A percentile compares a stretch with the other conserved stretches of the same genome.
phyloP scores from a whole-genome alignment of 2,329 filamentous ascomycete species.

The Amphichorda felina region DNA sequence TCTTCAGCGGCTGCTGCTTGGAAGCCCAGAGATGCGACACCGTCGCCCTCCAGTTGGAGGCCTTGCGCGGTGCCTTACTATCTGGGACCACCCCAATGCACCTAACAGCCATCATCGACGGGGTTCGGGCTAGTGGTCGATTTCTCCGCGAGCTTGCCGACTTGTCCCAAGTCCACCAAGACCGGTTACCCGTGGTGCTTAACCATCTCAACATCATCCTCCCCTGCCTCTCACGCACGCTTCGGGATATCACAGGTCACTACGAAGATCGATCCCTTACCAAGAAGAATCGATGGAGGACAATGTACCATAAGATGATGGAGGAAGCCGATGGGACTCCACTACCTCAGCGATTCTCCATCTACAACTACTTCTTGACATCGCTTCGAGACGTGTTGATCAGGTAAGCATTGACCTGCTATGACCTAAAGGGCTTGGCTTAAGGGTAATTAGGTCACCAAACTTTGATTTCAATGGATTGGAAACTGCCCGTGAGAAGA shows the following conservation, averaged over 20 bases:
- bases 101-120: conserved; percentile 33
- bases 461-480: conserved; percentile 44
- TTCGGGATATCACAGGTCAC: conserved; percentile 39
- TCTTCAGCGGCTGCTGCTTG: conserved; percentile 39
- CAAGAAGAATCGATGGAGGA: conserved; percentile 40
- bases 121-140: conserved; percentile 29
- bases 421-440: conserved; percentile 4
- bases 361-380: conserved; percentile 43
- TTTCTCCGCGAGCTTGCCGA: conserved; percentile 43
- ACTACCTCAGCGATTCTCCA: conserved; percentile 38
- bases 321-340: conserved; percentile 37
- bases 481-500: conserved; percentile 32
- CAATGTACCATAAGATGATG: conserved; percentile 45
- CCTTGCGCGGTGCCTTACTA: conserved; percentile 29
- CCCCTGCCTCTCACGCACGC: conserved; percentile 38
- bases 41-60: conserved; percentile 33
- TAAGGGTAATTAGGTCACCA: conserved; percentile 20
- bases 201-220: conserved; percentile 45
- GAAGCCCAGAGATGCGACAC: conserved; percentile 41
- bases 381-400: conserved; percentile 37
- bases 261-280: conserved; percentile 36
- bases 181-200: conserved; percentile 36
- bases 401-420: conserved; percentile 23
- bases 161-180: conserved; percentile 36
- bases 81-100: conserved; percentile 30